A percentile compares a stretch with the other conserved stretches of the same genome.
Evolutionary conservation across 2,329 filamentous ascomycete species (phyloP).

Genomic region (Metarhizium brunneum): DNA sequence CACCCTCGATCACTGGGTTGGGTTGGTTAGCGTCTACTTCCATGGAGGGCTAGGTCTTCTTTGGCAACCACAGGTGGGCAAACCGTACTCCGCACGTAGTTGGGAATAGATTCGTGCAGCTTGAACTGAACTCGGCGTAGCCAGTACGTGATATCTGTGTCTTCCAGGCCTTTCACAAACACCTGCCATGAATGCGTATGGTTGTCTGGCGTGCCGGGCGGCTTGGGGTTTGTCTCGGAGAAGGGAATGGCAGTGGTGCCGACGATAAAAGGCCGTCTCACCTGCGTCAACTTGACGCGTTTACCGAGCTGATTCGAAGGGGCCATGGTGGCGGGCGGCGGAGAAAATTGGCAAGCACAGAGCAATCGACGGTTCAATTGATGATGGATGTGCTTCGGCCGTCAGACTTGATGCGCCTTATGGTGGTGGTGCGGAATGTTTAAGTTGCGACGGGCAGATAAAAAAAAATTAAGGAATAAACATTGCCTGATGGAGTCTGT

Average conservation of each 20-base stretch:
- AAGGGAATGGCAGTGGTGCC: constrained; percentile 74
- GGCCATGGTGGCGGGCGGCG: constrained; percentile 37
- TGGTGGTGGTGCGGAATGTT: no score
- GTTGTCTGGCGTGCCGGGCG: constrained; percentile 68
- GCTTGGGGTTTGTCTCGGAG: constrained; percentile 71
- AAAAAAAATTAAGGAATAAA: no score
- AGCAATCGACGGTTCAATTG: not conserved
- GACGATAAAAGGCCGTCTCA: constrained; percentile 59
- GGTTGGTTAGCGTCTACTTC: not conserved
- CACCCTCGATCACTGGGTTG: constrained; percentile 56
- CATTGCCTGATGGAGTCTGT: no score
- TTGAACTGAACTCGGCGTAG: constrained; percentile 97
- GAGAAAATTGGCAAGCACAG: not conserved
- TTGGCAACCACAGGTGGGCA: not conserved
- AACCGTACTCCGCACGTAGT: constrained; percentile 65
- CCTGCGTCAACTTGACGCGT: constrained; percentile 56
- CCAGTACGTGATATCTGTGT: constrained; percentile 90
- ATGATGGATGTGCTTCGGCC: not conserved
- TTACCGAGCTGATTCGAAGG: constrained; percentile 49
- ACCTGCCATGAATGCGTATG: constrained; percentile 97
- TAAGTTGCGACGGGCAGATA: no score
- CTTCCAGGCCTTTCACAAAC: constrained; percentile 83
- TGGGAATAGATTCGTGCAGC: constrained; percentile 92
- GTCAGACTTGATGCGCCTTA: no score
- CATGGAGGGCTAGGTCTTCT: not conserved